A percentile compares a stretch with the other conserved stretches of the same genome.
Evolutionary conservation across 2,329 filamentous ascomycete genomes (phyloP).

Genomic region (Aspergillus novofumigatus): DNA sequence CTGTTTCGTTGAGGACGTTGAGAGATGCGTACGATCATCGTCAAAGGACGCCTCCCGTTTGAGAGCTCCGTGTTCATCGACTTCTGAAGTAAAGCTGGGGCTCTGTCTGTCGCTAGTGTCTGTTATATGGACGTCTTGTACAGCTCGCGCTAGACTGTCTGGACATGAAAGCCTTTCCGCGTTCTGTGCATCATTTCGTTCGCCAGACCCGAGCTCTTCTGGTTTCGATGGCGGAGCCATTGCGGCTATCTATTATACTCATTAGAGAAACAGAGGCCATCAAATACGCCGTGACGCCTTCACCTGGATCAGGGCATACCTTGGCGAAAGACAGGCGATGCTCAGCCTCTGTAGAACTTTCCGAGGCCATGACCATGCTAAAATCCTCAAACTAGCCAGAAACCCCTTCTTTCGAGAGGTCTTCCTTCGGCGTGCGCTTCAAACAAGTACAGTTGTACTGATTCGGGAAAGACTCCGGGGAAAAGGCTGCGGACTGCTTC

Average conservation of each 20-base stretch:
- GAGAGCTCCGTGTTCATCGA: conserved; percentile 25
- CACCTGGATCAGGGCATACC: conserved; percentile 45
- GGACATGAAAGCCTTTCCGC: conserved; percentile 13
- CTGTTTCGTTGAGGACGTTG: conserved; percentile 69
- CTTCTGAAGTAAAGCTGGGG: conserved; percentile 24
- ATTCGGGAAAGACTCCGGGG: conserved; percentile 16
- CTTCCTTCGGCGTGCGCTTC: conserved; percentile 8
- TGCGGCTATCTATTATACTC: conserved; percentile 36
- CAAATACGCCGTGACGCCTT: neutral
- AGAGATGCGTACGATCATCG: conserved; percentile 49
- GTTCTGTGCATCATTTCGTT: conserved; percentile 22
- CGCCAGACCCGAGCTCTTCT: conserved; percentile 22
- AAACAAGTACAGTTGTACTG: conserved; percentile 16
- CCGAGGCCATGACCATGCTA: conserved; percentile 29
- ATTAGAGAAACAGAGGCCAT: neutral
- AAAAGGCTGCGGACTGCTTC: conserved; percentile 17
- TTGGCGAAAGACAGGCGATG: conserved; percentile 67
- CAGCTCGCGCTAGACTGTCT: conserved; percentile 26
- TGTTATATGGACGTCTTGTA: conserved; percentile 31
- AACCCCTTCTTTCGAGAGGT: conserved; percentile 4
- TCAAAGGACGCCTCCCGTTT: conserved; percentile 38
- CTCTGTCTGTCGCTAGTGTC: conserved; percentile 23
- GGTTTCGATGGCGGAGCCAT: conserved; percentile 34
- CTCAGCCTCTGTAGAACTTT: conserved; percentile 24
- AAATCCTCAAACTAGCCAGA: neutral